Evolutionary conservation across 495 filamentous ascomycete species (phyloP).

Genomic region (Ascodesmis nigricans): DNA sequence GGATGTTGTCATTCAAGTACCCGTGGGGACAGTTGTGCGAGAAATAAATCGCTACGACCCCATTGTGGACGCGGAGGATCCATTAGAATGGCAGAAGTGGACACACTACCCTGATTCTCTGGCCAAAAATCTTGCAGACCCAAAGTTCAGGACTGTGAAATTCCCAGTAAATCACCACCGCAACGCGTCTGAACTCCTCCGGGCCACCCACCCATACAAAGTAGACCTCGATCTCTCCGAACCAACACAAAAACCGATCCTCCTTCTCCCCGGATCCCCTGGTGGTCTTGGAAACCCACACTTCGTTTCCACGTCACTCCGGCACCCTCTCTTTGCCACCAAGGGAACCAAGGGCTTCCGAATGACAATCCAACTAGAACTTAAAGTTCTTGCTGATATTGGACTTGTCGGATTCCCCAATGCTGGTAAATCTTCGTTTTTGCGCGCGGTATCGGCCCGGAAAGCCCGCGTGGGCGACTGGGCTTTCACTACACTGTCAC

Average conservation of each 20-base stretch:
- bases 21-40: conserved; percentile 73
- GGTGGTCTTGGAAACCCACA: conserved; percentile 89
- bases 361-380: conserved; percentile 64
- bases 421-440: conserved; percentile 82
- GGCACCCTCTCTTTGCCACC: conserved; percentile 66
- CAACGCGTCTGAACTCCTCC: conserved; percentile 20
- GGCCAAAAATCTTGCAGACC: conserved; percentile 13
- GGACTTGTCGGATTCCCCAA: conserved; percentile 89
- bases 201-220: conserved; percentile 26
- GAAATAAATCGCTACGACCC: conserved; percentile 65
- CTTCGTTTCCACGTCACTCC: conserved; percentile 47
- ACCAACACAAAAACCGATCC: conserved; percentile 58
- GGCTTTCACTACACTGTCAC: conserved; percentile 89
- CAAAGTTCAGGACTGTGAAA: conserved; percentile 11
- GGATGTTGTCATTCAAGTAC: conserved; percentile 72
- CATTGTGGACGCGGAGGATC: conserved; percentile 20
- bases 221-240: conserved; percentile 62
- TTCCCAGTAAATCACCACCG: conserved; percentile 19
- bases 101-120: conserved; percentile 48
- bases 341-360: conserved; percentile 58
- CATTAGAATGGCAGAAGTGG: conserved; percentile 36
- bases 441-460: conserved; percentile 66
- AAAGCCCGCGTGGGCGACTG: conserved; percentile 76
- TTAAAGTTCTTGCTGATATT: conserved; percentile 87
- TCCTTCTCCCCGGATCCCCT: conserved; percentile 75